Conservation (phyloP, 129 eudicot genomes). For the Saussurea involucrata region DNA sequence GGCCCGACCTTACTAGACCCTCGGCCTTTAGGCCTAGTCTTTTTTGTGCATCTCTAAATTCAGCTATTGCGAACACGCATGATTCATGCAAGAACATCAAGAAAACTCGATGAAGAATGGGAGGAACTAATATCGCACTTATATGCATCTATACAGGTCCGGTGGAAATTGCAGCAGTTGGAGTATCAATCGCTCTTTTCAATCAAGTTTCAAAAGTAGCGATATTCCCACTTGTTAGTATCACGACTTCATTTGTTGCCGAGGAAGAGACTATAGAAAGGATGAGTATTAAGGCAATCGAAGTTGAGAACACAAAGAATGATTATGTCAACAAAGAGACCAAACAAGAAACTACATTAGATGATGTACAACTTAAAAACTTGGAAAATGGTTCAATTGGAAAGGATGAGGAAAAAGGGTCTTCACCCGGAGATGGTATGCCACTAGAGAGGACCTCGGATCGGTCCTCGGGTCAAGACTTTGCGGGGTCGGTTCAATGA, state of each 20-base stretch:
- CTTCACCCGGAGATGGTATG: slow-evolving; percentile 23
- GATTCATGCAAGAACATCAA: background rate
- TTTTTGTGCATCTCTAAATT: background rate
- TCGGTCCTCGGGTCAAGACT: background rate
- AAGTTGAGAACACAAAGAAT: background rate
- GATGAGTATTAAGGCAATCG: background rate
- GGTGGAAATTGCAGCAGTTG: slow-evolving; percentile 83
- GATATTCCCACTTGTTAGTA: slow-evolving; percentile 84
- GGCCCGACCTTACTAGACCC: background rate
- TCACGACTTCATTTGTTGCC: slow-evolving; percentile 85
- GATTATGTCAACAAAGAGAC: slow-evolving; percentile 3
- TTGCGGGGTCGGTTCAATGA: too few species aligned
- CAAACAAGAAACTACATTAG: background rate
- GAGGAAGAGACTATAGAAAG: slow-evolving; percentile 60
- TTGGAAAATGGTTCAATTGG: slow-evolving; percentile 6
- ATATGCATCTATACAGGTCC: slow-evolving; percentile 35
- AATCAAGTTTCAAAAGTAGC: slow-evolving; percentile 78
- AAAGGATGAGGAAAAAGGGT: slow-evolving; percentile 2
- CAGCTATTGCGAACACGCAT: background rate
- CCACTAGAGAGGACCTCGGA: background rate
- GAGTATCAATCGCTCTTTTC: slow-evolving; percentile 71
- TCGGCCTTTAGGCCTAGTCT: background rate
- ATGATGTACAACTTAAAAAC: slow-evolving; percentile 16
- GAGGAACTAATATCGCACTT: background rate
- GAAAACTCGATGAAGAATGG: background rate